Evolutionary conservation across 2,329 filamentous ascomycete genomes (phyloP), one percentile per base, ranked within the genome.

Genomic region (Apiospora arundinis): DNA sequence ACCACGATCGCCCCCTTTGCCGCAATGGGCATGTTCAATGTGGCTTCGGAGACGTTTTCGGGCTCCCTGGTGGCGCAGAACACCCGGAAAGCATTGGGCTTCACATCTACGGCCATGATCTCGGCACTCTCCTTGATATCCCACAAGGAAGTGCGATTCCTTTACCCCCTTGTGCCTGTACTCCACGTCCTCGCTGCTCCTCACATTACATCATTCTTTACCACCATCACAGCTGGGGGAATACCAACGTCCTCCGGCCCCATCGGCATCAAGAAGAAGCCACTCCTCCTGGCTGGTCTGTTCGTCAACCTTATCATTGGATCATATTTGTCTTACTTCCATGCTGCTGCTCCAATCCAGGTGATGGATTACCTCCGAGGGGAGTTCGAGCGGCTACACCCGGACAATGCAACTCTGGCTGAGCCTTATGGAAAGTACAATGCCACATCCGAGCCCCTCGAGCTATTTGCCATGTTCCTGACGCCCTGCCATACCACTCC

Each of bases 111-210:
- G 70, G 81, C 89, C 42, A 92, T 92, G 71, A 83, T 93, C 12
- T 79, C 83, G 1, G 81, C 85, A 2, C 87, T 98, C 45, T 97
- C 94, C 1, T 79, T 93, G 66, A 93, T 98, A 75, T 91, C 94
- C 1, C 96, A 99, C 84, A 99, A 99, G 81, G 96, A 99, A 86
- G 93, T 97, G 76, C 94, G 96, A 77, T 99, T 99, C 84, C 93
- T 98, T 75, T 97, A 97, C 78, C 95, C 96, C 0, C 88, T 99
- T 23, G 88, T 98, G 1, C 95, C 96, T 1, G 88, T 92, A n/a
- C 87, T 99, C 8, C 94, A 96, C 79, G 84, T 97, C 73, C 85
- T 98, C 49, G 90, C 93, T 1, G 94, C 94, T 0, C 88, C 90
- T 0, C 87, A 90, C 2, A 82, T 93, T 21, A 85, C 89, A 2